phyloP scores from a whole-genome alignment of 768 basidiomycete species.

The Cystobasidium ongulense region DNA sequence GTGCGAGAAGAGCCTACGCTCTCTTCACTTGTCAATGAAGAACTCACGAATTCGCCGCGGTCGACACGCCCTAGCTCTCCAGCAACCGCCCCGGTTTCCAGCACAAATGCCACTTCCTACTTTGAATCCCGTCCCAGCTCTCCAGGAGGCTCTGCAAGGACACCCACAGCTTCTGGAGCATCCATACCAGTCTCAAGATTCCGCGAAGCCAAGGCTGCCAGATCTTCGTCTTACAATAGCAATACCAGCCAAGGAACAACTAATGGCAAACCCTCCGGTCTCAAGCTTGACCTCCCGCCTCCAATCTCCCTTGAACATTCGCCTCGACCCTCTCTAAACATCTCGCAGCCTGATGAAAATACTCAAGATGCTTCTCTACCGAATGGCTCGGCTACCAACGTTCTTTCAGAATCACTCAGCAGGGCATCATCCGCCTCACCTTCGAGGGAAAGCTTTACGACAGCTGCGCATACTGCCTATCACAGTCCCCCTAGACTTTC shows the following conservation, averaged over 20 bases:
- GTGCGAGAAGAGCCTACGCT: conserved; percentile 25
- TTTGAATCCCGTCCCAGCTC: not conserved
- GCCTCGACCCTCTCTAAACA: not conserved
- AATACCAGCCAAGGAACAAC: not conserved
- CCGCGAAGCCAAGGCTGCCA: conserved; percentile 21
- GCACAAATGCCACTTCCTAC: conserved; percentile 1
- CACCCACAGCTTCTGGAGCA: not conserved
- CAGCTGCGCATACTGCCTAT: not conserved
- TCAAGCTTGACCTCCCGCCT: conserved; percentile 26
- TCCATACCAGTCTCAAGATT: conserved; percentile 23
- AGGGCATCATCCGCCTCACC: not conserved
- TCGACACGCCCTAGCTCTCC: conserved; percentile 22
- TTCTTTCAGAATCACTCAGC: not conserved
- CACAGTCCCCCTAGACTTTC: not conserved
- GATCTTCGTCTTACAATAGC: conserved; percentile 13
- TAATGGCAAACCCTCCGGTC: not conserved
- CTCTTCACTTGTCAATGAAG: conserved; percentile 10
- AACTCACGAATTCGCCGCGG: not conserved
- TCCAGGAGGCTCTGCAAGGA: not conserved
- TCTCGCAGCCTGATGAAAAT: not conserved
- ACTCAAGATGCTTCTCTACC: not conserved
- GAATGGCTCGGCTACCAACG: not conserved
- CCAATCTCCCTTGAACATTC: not conserved
- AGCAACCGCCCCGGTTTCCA: not conserved
- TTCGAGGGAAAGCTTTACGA: not conserved